Evolutionary conservation across 805 yeast species (phyloP).

Genomic region (Hanseniaspora lachancei): DNA sequence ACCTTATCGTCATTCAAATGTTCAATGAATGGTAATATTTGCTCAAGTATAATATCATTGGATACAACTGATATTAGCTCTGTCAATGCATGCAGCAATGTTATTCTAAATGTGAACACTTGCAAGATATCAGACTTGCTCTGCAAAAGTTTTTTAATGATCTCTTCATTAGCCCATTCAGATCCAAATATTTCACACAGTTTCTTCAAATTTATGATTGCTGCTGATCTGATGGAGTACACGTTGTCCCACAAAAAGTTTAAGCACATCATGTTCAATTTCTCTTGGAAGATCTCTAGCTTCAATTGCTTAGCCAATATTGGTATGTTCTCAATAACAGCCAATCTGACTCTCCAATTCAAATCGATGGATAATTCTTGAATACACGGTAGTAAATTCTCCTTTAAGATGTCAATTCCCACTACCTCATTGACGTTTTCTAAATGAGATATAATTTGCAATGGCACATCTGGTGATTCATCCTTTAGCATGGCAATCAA

Average conservation of each 20-base stretch:
- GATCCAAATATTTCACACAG: constrained; percentile 81
- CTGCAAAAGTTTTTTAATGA: constrained; percentile 59
- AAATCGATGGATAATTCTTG: constrained; percentile 91
- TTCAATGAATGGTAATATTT: constrained; percentile 68
- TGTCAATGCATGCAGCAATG: constrained; percentile 80
- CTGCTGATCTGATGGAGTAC: constrained; percentile 91
- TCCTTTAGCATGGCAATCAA: constrained; percentile 89
- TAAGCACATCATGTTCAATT: constrained; percentile 77
- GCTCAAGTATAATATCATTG: constrained; percentile 40
- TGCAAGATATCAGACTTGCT: constrained; percentile 29
- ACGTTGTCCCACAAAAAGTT: constrained; percentile 99
- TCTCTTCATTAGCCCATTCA: constrained; percentile 80
- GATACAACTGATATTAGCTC: constrained; percentile 62
- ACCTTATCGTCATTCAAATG: constrained; percentile 66
- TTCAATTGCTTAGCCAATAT: constrained; percentile 88
- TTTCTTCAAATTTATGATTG: constrained; percentile 67
- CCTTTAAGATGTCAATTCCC: constrained; percentile 78
- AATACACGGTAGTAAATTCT: constrained; percentile 85
- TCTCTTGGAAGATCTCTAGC: constrained; percentile 82
- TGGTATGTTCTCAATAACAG: constrained; percentile 93
- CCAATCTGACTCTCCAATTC: constrained; percentile 95
- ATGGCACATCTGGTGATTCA: constrained; percentile 90
- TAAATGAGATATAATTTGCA: constrained; percentile 83
- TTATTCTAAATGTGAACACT: constrained; percentile 83
- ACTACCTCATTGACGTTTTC: constrained; percentile 87